Evolutionary conservation across 352 stramenopile genomes (phyloP).

Genomic region (Phytopythium vexans): DNA sequence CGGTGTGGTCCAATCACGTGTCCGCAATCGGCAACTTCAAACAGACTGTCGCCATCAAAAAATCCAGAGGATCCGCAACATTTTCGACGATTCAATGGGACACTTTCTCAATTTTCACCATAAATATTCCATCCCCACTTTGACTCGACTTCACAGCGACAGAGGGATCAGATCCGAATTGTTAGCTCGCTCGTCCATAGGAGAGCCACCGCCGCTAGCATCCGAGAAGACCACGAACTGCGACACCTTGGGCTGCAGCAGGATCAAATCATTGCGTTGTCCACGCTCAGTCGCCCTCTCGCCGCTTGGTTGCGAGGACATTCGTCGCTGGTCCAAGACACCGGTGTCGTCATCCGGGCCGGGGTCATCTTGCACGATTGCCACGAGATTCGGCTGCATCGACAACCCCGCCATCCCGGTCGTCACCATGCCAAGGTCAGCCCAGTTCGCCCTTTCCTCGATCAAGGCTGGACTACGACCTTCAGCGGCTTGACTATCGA

Average conservation of each 20-base stretch:
- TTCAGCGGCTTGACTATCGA: too few species aligned
- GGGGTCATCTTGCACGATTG: too few species aligned
- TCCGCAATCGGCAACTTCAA: constrained; percentile 1
- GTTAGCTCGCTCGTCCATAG: too few species aligned
- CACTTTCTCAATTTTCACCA: neutral
- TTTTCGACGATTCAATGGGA: neutral
- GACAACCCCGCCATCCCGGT: too few species aligned
- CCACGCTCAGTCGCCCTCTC: neutral
- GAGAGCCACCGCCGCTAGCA: neutral
- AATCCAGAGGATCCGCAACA: neutral
- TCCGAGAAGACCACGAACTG: constrained; percentile 7
- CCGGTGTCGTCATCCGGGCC: neutral
- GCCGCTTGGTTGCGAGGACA: neutral
- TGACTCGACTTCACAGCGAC: too few species aligned
- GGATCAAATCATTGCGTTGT: constrained; percentile 6
- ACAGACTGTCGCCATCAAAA: neutral
- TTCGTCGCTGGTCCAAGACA: neutral
- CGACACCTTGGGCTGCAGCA: neutral
- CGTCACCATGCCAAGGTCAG: too few species aligned
- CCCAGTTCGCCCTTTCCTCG: too few species aligned
- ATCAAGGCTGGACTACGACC: neutral
- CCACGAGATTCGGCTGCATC: too few species aligned
- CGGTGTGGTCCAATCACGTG: neutral
- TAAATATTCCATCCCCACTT: too few species aligned
- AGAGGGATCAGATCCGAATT: too few species aligned